Evolutionary conservation across 2,329 filamentous ascomycete species (phyloP).

Genomic region (Escovopsis sp.): DNA sequence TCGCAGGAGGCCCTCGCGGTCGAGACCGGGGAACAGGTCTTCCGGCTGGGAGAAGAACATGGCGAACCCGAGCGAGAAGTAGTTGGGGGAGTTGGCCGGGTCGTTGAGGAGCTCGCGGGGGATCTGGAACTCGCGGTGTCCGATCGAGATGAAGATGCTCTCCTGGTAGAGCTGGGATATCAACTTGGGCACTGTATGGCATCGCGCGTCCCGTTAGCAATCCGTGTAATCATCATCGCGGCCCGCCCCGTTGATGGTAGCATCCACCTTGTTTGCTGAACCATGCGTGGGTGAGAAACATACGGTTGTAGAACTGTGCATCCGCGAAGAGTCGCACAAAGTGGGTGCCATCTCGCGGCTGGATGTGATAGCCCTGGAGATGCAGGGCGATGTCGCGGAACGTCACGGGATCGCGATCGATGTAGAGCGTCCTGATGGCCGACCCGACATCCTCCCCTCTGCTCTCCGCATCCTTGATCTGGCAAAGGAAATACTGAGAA

Average conservation of each 20-base stretch:
- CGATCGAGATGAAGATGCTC: conserved; percentile 84
- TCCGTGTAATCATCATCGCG: not conserved
- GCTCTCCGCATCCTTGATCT: conserved; percentile 51
- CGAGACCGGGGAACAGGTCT: conserved; percentile 75
- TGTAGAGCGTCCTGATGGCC: conserved; percentile 69
- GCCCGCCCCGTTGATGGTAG: not conserved
- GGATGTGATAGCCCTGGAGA: conserved; percentile 81
- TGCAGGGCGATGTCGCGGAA: conserved; percentile 84
- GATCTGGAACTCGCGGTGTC: conserved; percentile 75
- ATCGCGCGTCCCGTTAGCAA: not conserved
- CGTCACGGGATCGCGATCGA: conserved; percentile 80
- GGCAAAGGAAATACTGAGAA: conserved; percentile 81
- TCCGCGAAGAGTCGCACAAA: conserved; percentile 90
- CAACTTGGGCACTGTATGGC: conserved; percentile 57
- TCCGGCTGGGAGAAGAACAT: conserved; percentile 70
- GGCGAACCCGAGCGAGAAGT: conserved; percentile 81
- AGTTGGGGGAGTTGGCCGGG: conserved; percentile 87
- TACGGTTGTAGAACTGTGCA: conserved; percentile 83
- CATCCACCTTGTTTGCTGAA: no score
- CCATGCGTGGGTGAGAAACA: conserved; percentile 14
- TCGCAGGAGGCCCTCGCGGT: conserved; percentile 62
- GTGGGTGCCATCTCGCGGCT: conserved; percentile 66
- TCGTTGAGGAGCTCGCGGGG: conserved; percentile 73
- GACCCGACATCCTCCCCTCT: conserved; percentile 35
- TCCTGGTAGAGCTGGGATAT: conserved; percentile 85